These are phyloP conservation scores for Aspergillus brunneoviolaceus DNA, from an alignment of 2,329 filamentous ascomycete species.

Conservation along the genomic window DNA sequence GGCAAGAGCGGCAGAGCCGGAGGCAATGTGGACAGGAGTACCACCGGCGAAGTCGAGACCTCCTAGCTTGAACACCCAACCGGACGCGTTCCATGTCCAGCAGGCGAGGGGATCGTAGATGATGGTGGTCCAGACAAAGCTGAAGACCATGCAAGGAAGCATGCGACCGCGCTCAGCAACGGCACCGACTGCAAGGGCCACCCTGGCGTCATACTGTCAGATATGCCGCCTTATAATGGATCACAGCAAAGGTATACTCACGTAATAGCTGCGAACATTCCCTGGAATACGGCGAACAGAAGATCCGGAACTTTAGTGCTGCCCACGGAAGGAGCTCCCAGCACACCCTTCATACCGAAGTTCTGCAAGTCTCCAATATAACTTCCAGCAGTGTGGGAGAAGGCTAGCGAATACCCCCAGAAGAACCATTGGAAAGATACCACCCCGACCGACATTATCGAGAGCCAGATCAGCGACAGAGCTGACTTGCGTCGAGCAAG, in stretches of 20 bases:
- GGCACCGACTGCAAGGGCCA: conserved; percentile 79
- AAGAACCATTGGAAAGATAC: conserved; percentile 94
- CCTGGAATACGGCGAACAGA: conserved; percentile 73
- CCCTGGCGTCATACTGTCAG: conserved; percentile 47
- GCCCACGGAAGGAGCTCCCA: conserved; percentile 73
- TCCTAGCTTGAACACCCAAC: conserved; percentile 78
- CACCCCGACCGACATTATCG: conserved; percentile 75
- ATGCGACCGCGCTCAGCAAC: conserved; percentile 85
- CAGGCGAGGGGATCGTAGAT: conserved; percentile 92
- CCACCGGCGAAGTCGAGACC: conserved; percentile 87
- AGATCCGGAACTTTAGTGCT: conserved; percentile 74
- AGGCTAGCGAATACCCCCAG: conserved; percentile 84
- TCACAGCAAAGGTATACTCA: conserved; percentile 48
- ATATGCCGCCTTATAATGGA: background rate
- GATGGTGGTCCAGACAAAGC: conserved; percentile 87
- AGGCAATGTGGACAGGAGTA: conserved; percentile 85
- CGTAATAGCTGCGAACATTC: conserved; percentile 71
- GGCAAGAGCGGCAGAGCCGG: conserved; percentile 77
- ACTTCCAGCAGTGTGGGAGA: conserved; percentile 71
- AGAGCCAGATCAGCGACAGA: conserved; percentile 80
- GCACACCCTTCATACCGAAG: conserved; percentile 74
- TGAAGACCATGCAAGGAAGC: conserved; percentile 85
- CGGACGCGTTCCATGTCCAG: conserved; percentile 87
- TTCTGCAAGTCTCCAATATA: conserved; percentile 79
- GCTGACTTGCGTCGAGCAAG: conserved; percentile 87